Percentiles rank a stretch among this genome's conserved stretches.
phyloP scores from a whole-genome alignment of 805 yeast species.

The Ogataea wickerhamii region DNA sequence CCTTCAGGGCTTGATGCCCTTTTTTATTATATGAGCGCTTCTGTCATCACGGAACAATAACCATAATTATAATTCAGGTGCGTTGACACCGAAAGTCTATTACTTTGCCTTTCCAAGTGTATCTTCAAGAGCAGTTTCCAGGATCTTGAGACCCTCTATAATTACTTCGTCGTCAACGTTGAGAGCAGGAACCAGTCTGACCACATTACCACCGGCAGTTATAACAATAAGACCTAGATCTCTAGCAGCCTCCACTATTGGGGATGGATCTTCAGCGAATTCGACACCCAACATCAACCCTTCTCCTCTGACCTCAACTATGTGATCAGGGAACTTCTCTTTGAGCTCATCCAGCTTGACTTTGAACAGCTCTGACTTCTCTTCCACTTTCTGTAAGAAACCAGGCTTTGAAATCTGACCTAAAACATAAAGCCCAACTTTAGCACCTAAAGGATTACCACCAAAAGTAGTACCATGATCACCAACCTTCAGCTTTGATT shows the following conservation, averaged over 20 bases:
- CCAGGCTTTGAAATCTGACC: slow-evolving; percentile 57
- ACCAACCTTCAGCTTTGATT: slow-evolving; percentile 71
- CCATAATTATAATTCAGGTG: too few species aligned
- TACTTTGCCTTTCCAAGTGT: background rate
- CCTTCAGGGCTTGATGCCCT: too few species aligned
- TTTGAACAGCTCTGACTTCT: slow-evolving; percentile 55
- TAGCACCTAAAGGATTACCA: slow-evolving; percentile 90
- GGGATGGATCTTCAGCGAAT: slow-evolving; percentile 59
- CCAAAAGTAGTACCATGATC: slow-evolving; percentile 99
- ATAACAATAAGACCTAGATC: slow-evolving; percentile 79
- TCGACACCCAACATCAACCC: slow-evolving; percentile 87
- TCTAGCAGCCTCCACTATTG: slow-evolving; percentile 65
- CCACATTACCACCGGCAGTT: slow-evolving; percentile 88
- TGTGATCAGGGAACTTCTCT: slow-evolving; percentile 54
- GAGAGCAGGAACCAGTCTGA: slow-evolving; percentile 90
- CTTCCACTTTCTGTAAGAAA: slow-evolving; percentile 58
- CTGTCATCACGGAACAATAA: too few species aligned
- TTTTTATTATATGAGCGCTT: too few species aligned
- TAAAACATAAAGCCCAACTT: slow-evolving; percentile 75
- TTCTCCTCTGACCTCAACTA: slow-evolving; percentile 75
- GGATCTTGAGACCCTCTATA: slow-evolving; percentile 65
- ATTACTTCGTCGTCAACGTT: slow-evolving; percentile 71
- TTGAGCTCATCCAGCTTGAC: slow-evolving; percentile 48
- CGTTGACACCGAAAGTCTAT: too few species aligned
- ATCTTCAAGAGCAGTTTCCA: slow-evolving; percentile 50